phyloP scores from a whole-genome alignment of 768 basidiomycete species.

The Suillus alpinus region DNA sequence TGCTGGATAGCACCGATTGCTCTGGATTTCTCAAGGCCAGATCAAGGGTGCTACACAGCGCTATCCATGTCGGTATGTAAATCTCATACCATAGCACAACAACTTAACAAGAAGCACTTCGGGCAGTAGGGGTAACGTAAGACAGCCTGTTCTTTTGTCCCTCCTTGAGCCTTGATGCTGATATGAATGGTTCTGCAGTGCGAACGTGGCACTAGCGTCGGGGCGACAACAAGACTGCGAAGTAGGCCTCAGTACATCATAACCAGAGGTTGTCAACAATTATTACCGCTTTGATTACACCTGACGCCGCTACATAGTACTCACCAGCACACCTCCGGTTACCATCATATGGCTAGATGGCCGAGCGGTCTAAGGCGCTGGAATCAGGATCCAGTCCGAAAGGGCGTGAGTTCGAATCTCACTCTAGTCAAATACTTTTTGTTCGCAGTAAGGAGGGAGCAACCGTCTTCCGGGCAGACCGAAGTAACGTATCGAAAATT shows the following conservation, averaged over 20 bases:
- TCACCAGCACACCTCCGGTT: neutral
- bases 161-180: neutral
- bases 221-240: no score
- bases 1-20: neutral
- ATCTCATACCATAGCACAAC: neutral
- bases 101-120: neutral
- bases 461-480: neutral
- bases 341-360: conserved; percentile 35
- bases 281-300: no score
- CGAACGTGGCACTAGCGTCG: neutral
- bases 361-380: conserved; percentile 62
- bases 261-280: no score
- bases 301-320: neutral
- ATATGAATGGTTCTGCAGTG: neutral
- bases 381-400: conserved; percentile 45
- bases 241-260: no score
- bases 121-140: no score
- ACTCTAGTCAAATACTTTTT: conserved; percentile 4
- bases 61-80: neutral
- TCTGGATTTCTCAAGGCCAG: neutral
- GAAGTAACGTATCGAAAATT: neutral
- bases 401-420: conserved; percentile 14
- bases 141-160: no score
- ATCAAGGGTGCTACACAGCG: neutral
- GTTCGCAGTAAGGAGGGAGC: no score